phyloP scores from a whole-genome alignment of 2,329 filamentous ascomycete genomes.

The Talaromyces atroroseus region DNA sequence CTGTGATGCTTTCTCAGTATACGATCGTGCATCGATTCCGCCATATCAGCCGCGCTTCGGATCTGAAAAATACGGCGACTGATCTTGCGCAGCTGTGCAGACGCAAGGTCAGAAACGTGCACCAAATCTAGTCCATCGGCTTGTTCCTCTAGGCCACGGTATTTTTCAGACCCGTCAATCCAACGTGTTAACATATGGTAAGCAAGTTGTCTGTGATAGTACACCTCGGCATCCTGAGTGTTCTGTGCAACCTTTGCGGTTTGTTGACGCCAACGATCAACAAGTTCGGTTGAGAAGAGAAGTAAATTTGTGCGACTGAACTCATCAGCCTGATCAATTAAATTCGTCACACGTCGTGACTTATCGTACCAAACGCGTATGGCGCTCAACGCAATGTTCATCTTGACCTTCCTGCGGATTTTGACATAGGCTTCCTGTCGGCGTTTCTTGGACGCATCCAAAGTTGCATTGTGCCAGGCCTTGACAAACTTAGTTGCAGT shows the following conservation, averaged over 20 bases:
- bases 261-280: slow-evolving; percentile 41
- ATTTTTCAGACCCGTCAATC: slow-evolving; percentile 29
- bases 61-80: slow-evolving; percentile 55
- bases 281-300: slow-evolving; percentile 28
- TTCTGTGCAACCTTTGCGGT: slow-evolving; percentile 31
- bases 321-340: slow-evolving; percentile 37
- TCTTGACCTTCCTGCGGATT: slow-evolving; percentile 50
- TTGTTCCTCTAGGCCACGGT: slow-evolving; percentile 35
- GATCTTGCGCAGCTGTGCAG: slow-evolving; percentile 49
- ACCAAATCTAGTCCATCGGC: slow-evolving; percentile 44
- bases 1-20: slow-evolving; percentile 52
- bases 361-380: slow-evolving; percentile 36
- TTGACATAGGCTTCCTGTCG: slow-evolving; percentile 53
- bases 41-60: slow-evolving; percentile 46
- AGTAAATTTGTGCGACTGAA: slow-evolving; percentile 31
- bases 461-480: slow-evolving; percentile 47
- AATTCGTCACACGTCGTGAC: slow-evolving; percentile 25
- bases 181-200: slow-evolving; percentile 35
- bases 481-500: slow-evolving; percentile 46
- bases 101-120: slow-evolving; percentile 43
- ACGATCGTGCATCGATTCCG: slow-evolving; percentile 48
- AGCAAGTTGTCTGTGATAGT: slow-evolving; percentile 34
- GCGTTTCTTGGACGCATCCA: slow-evolving; percentile 47
- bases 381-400: slow-evolving; percentile 45
- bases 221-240: slow-evolving; percentile 32